Conservation (phyloP, 441 rosid genomes). For the Gossypium gossypioides region DNA sequence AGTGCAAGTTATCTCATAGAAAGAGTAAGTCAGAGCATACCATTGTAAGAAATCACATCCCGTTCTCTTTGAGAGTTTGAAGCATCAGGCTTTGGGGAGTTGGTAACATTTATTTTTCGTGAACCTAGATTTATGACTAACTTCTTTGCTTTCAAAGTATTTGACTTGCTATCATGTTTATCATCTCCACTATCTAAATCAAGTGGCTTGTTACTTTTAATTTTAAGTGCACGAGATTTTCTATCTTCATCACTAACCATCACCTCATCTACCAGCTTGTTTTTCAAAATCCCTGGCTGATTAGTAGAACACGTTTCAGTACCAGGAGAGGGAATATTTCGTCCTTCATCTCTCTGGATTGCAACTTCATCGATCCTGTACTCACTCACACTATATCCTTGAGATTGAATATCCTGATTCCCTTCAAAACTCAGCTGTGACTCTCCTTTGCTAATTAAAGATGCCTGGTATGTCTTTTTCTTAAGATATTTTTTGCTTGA, state of each 20-base stretch:
- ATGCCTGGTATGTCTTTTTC: conserved; percentile 38
- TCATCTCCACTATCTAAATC: conserved; percentile 59
- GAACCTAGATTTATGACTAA: conserved; percentile 84
- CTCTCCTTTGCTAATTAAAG: conserved; percentile 34
- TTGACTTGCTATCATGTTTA: conserved; percentile 40
- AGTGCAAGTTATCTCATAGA: background rate
- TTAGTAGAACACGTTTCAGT: conserved; percentile 54
- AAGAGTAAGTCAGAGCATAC: conserved; percentile 25
- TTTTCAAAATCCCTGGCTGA: conserved; percentile 65
- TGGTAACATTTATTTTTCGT: conserved; percentile 62
- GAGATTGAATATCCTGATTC: conserved; percentile 31
- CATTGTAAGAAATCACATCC: conserved; percentile 43
- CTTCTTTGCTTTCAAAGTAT: conserved; percentile 67
- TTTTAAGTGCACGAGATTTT: conserved; percentile 48
- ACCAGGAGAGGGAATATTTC: conserved; percentile 35
- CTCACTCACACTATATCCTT: conserved; percentile 32
- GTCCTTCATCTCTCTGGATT: conserved; percentile 34
- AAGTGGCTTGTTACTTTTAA: conserved; percentile 53
- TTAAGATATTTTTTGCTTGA: conserved; percentile 43
- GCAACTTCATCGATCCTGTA: conserved; percentile 29
- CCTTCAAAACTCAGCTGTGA: conserved; percentile 29
- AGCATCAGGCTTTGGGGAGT: conserved; percentile 57
- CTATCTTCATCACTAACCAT: conserved; percentile 71
- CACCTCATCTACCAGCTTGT: conserved; percentile 79
- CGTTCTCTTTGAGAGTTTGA: conserved; percentile 60